Conservation (phyloP, 2,329 filamentous ascomycete species). For the Trichophyton schoenleinii region DNA sequence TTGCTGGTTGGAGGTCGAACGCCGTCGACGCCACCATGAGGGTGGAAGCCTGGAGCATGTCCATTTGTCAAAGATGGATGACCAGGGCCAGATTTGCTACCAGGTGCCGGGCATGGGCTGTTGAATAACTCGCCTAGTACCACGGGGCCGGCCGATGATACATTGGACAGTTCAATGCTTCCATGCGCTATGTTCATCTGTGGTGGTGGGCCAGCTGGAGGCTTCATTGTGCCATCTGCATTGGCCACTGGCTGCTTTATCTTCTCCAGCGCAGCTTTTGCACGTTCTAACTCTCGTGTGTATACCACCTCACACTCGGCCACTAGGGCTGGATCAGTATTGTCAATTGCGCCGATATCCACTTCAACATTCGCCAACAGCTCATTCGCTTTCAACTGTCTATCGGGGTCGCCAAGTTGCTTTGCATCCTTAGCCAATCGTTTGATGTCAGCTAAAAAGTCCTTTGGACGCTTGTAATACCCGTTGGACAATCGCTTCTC, state of each 20-base stretch:
- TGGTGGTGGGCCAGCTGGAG: constrained; percentile 31
- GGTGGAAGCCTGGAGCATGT: constrained; percentile 34
- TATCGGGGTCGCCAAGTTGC: constrained; percentile 67
- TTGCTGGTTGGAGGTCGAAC: constrained; percentile 41
- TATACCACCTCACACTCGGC: constrained; percentile 73
- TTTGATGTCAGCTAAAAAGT: constrained; percentile 81
- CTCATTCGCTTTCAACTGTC: constrained; percentile 78
- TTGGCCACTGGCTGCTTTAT: constrained; percentile 29
- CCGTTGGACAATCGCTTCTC: constrained; percentile 95
- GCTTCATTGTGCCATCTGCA: constrained; percentile 31
- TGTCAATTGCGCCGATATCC: constrained; percentile 67
- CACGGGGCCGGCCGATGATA: constrained; percentile 38
- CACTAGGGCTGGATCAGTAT: constrained; percentile 48
- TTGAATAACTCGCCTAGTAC: constrained; percentile 54
- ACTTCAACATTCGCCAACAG: constrained; percentile 88
- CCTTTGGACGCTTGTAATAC: constrained; percentile 80
- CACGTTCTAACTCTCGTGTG: constrained; percentile 55
- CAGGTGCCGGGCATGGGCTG: constrained; percentile 37
- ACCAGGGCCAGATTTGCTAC: constrained; percentile 44
- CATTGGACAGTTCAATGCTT: constrained; percentile 40
- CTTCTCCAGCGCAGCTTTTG: constrained; percentile 51
- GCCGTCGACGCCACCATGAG: constrained; percentile 18
- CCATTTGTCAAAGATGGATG: constrained; percentile 45
- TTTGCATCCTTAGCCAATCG: constrained; percentile 74
- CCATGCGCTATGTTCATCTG: constrained; percentile 40